Evolutionary conservation across 1,139 yeast genomes (phyloP).

Genomic region (Pichia sp.): DNA sequence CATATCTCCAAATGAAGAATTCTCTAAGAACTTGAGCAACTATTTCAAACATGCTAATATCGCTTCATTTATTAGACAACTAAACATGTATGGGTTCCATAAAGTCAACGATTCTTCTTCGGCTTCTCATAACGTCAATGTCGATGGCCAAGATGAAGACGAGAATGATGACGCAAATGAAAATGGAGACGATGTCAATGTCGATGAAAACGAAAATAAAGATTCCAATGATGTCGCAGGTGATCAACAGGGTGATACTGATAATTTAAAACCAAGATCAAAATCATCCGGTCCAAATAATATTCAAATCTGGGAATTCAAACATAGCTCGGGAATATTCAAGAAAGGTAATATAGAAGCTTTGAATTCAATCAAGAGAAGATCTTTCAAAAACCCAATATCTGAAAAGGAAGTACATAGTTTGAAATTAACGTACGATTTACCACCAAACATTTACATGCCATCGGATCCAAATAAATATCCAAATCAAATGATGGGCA

Average conservation of each 20-base stretch:
- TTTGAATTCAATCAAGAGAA: slow-evolving; percentile 63
- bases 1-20: slow-evolving; percentile 63
- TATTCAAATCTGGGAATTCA: slow-evolving; percentile 70
- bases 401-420: slow-evolving; percentile 29
- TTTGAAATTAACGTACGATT: slow-evolving; percentile 23
- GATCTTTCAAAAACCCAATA: slow-evolving; percentile 38
- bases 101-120: slow-evolving; percentile 43
- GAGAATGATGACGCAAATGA: background rate
- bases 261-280: background rate
- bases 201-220: background rate
- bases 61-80: slow-evolving; percentile 68
- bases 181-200: background rate
- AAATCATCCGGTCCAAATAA: background rate
- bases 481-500: background rate
- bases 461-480: background rate
- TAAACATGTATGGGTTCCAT: slow-evolving; percentile 80
- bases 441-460: slow-evolving; percentile 5
- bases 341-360: slow-evolving; percentile 71
- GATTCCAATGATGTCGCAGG: background rate
- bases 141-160: background rate
- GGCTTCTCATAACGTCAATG: background rate
- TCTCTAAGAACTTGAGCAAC: slow-evolving; percentile 58
- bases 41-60: slow-evolving; percentile 80
- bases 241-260: too few relatives aligned
- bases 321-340: slow-evolving; percentile 78